Conservation (phyloP, 2,329 filamentous ascomycete species). For the Stachybotrys chartarum region DNA sequence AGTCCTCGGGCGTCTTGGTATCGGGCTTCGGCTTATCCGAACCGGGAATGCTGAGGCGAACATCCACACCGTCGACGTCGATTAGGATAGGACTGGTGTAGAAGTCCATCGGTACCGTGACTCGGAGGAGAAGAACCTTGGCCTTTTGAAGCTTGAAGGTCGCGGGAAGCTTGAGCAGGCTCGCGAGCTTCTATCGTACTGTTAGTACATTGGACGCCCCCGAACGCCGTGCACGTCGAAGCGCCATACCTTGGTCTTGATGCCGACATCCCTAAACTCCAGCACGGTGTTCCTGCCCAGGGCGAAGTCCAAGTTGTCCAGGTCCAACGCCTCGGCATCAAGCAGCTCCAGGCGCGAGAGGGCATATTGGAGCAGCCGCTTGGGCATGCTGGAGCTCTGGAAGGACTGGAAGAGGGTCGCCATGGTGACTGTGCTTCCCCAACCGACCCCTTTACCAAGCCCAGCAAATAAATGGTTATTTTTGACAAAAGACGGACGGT, state of each 20-base stretch:
- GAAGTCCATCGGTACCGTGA: constrained; percentile 83
- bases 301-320: constrained; percentile 78
- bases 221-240: background rate
- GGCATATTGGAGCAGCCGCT: constrained; percentile 80
- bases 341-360: constrained; percentile 78
- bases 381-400: constrained; percentile 69
- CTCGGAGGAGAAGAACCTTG: constrained; percentile 65
- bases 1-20: constrained; percentile 22
- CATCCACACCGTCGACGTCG: constrained; percentile 74
- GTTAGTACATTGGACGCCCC: background rate
- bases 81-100: constrained; percentile 77
- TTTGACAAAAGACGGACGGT: background rate
- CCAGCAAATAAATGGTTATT: background rate
- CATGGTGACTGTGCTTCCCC: constrained; percentile 40
- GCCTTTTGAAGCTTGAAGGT: constrained; percentile 67
- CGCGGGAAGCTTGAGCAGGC: constrained; percentile 65
- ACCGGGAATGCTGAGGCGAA: constrained; percentile 51
- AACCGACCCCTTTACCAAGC: constrained; percentile 3
- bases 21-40: constrained; percentile 28
- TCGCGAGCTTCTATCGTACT: constrained; percentile 64
- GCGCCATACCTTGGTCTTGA: constrained; percentile 63
- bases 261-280: constrained; percentile 78
- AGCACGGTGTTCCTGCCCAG: constrained; percentile 76
- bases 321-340: constrained; percentile 78
- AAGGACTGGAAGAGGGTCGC: constrained; percentile 63